phyloP scores from a whole-genome alignment of 106 monocot species.

The Dendrobium chrysotoxum region DNA sequence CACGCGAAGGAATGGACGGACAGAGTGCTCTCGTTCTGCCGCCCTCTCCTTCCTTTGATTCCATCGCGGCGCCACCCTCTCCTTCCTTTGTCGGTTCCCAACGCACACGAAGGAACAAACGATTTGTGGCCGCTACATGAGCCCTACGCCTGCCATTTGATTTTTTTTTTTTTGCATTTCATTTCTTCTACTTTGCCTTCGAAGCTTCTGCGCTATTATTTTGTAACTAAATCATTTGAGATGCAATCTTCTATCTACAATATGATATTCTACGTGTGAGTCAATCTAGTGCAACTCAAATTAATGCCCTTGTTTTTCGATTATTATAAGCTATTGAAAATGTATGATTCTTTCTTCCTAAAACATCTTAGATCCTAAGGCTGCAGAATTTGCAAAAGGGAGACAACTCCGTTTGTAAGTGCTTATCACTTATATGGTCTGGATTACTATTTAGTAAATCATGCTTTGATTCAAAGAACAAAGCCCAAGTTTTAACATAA shows the following conservation, averaged over 20 bases:
- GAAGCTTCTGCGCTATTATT: too few relatives aligned
- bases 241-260: not conserved
- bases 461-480: not conserved
- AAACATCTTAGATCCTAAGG: conserved; percentile 62
- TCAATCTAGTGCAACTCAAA: not conserved
- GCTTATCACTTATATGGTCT: not conserved
- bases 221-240: too few relatives aligned
- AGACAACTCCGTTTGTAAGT: conserved; percentile 91
- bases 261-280: not conserved
- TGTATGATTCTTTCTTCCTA: not conserved
- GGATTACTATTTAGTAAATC: not conserved
- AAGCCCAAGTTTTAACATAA: not conserved
- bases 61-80: too few relatives aligned
- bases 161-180: too few relatives aligned
- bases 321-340: not conserved
- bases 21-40: too few relatives aligned
- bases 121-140: too few relatives aligned
- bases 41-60: too few relatives aligned
- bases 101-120: too few relatives aligned
- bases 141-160: too few relatives aligned
- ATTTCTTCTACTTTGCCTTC: too few relatives aligned
- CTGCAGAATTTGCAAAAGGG: conserved; percentile 74
- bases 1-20: too few relatives aligned
- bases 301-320: not conserved
- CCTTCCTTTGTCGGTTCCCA: too few relatives aligned